phyloP scores from a whole-genome alignment of 257 asterid genomes.

The Solanum pennellii region DNA sequence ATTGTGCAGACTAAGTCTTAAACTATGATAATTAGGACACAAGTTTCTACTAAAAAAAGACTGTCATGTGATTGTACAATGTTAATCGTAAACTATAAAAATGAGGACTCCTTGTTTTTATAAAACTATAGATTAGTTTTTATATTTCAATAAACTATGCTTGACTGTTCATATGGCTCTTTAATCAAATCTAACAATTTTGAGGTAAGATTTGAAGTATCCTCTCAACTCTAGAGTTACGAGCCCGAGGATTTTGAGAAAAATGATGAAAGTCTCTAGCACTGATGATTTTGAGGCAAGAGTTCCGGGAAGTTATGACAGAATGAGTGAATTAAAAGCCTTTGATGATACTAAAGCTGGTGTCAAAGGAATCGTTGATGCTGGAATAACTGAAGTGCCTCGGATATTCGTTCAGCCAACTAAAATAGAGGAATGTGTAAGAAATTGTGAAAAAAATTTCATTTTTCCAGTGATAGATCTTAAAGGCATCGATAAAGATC shows the following conservation, averaged over 20 bases:
- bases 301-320: not conserved
- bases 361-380: constrained; percentile 42
- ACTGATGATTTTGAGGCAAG: not conserved
- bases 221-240: not conserved
- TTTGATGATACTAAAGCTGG: constrained; percentile 45
- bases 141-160: not conserved
- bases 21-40: not conserved
- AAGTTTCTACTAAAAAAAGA: not conserved
- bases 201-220: not conserved
- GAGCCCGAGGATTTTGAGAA: not conserved
- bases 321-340: constrained; percentile 22
- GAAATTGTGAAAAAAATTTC: not conserved
- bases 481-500: constrained; percentile 2
- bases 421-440: not conserved
- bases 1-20: not conserved
- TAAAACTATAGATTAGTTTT: not conserved
- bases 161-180: not conserved
- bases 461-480: constrained; percentile 29
- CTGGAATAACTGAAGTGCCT: constrained; percentile 24
- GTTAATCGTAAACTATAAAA: not conserved
- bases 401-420: constrained; percentile 22
- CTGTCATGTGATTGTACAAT: not conserved
- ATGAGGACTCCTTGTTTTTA: not conserved
- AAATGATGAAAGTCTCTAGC: not conserved
- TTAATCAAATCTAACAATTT: not conserved